phyloP scores from a whole-genome alignment of 345 rosid species.

The Eucalyptus leucophloia region DNA sequence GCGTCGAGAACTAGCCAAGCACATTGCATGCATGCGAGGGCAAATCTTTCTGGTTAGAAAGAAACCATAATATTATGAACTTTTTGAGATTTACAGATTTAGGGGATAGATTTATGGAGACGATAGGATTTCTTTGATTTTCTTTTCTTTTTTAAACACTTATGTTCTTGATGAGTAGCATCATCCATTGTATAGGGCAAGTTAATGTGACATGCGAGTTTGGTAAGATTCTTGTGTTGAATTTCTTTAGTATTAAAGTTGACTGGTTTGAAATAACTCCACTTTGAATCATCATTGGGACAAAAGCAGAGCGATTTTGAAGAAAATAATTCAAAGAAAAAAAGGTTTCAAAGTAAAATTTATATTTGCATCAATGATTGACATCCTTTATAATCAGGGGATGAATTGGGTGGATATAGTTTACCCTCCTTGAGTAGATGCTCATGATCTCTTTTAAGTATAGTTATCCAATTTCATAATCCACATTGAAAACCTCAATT shows the following conservation, averaged over 20 bases:
- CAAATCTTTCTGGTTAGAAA: not conserved
- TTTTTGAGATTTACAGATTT: not conserved
- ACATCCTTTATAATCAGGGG: not conserved
- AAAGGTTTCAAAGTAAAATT: not conserved
- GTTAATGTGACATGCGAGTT: not conserved
- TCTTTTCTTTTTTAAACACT: no score
- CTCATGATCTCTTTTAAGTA: not conserved
- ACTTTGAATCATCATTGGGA: not conserved
- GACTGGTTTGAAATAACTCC: not conserved
- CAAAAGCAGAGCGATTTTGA: not conserved
- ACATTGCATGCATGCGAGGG: not conserved
- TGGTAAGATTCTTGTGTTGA: not conserved
- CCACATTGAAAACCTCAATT: not conserved
- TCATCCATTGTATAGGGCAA: not conserved
- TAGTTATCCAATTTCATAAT: not conserved
- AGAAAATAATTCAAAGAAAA: not conserved
- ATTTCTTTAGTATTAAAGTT: not conserved
- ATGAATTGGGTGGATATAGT: not conserved
- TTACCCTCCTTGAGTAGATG: not conserved
- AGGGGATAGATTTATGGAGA: no score
- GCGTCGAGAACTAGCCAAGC: not conserved
- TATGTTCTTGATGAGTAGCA: not conserved
- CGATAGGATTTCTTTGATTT: no score
- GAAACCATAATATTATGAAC: not conserved
- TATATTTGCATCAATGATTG: not conserved